Evolutionary conservation across 768 basidiomycete genomes (phyloP).

Genomic region (Leucogyrophana mollusca): DNA sequence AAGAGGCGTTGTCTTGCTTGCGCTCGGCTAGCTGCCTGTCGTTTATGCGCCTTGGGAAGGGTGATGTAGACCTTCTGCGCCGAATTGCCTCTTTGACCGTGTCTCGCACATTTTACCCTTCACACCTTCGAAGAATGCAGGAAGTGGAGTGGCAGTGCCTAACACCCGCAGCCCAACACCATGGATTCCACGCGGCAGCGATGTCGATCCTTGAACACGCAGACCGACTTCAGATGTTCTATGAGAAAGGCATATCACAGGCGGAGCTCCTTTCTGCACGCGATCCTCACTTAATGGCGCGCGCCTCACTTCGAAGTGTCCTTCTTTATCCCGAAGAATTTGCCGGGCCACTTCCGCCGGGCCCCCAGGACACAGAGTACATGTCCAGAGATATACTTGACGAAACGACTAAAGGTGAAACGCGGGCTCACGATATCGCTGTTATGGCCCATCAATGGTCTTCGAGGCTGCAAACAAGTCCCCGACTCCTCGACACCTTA

Average conservation of each 20-base stretch:
- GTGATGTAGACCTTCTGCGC: conserved; percentile 30
- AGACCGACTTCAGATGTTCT: conserved; percentile 13
- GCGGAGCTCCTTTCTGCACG: conserved; percentile 7
- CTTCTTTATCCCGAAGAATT: conserved; percentile 13
- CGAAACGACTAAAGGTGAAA: too few relatives aligned
- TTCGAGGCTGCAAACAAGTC: background rate
- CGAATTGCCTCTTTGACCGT: conserved; percentile 36
- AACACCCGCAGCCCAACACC: conserved; percentile 28
- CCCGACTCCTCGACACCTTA: background rate
- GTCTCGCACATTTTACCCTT: conserved; percentile 35
- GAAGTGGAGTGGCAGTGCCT: conserved; percentile 30
- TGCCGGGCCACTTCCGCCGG: background rate
- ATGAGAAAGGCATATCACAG: background rate
- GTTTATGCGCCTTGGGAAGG: conserved; percentile 32
- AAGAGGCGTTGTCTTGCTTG: conserved; percentile 41
- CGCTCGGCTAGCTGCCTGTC: conserved; percentile 36
- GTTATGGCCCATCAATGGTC: conserved; percentile 1
- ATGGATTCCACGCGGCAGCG: conserved; percentile 20
- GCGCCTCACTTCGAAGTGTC: conserved; percentile 14
- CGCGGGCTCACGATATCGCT: background rate
- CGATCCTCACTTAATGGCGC: conserved; percentile 13
- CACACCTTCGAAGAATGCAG: conserved; percentile 39
- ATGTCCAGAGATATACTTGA: background rate
- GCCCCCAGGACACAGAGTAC: conserved; percentile 10
- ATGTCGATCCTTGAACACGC: conserved; percentile 29